These are phyloP conservation scores for Diutina catenulata DNA, from an alignment of 1,139 yeast genomes.

Conservation along the genomic window DNA sequence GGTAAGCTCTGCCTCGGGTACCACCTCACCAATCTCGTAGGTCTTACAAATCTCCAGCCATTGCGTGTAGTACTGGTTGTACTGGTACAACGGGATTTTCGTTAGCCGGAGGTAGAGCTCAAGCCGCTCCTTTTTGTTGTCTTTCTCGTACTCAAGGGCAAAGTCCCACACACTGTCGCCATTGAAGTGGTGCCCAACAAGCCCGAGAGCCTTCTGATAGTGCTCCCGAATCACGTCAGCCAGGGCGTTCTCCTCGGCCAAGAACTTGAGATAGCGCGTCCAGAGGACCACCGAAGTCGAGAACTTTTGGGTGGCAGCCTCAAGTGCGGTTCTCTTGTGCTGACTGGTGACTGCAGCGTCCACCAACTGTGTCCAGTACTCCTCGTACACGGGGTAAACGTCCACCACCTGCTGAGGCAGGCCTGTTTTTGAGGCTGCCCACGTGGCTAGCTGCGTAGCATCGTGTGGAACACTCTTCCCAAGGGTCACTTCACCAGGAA, in stretches of 20 bases:
- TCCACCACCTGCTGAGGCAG: not conserved
- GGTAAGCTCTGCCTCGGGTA: slow-evolving; percentile 12
- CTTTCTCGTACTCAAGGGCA: slow-evolving; percentile 24
- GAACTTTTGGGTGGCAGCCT: not conserved
- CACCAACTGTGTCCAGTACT: not conserved
- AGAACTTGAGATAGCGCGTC: not conserved
- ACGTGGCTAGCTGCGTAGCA: too few relatives aligned
- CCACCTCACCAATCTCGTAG: slow-evolving; percentile 21
- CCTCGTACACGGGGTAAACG: slow-evolving; percentile 1
- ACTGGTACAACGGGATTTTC: slow-evolving; percentile 54
- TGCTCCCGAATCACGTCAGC: not conserved
- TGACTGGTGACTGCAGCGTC: not conserved
- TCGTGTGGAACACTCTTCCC: not conserved
- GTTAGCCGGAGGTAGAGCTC: slow-evolving; percentile 31
- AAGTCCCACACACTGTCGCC: not conserved
- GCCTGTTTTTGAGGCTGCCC: too few relatives aligned
- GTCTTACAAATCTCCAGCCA: slow-evolving; percentile 31
- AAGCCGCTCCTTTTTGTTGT: slow-evolving; percentile 13
- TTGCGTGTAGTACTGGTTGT: slow-evolving; percentile 48
- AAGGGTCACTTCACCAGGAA: not conserved
- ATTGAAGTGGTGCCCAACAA: slow-evolving; percentile 3
- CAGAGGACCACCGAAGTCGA: not conserved
- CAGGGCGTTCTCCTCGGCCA: not conserved
- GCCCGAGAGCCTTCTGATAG: not conserved
- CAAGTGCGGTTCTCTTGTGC: not conserved